Evolutionary conservation across 1,284 basidiomycete genomes (phyloP), one percentile per base, ranked within the genome.

Genomic region (Spongispora temasekensis): DNA sequence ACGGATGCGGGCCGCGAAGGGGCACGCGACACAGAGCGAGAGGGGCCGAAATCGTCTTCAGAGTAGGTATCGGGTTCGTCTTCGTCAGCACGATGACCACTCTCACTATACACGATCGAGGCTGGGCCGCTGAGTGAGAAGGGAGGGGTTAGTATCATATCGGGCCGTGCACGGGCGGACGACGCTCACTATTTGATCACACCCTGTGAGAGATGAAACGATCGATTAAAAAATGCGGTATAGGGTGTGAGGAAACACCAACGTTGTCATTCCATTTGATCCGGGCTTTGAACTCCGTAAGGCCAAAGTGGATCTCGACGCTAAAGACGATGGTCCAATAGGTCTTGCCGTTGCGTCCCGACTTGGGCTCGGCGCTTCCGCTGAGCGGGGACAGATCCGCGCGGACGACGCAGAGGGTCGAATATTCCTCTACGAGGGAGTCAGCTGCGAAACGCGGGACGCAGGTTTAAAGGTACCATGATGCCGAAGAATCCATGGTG

Each of bases 301-400:
- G 69, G 42, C 90, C 90, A 63, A 91, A 91, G 69, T 91, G 88
- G 59, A 92, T 91, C 70, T 91, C 90, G 35, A 92, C 86, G 35
- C 87, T 88, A 72, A 91, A 91, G 23, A 91, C 85, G 61, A 91
- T 90, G 23, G 88, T 90, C 88, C 88, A 91, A 65, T 90, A 91
- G 15, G 79, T 85, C 75, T 85, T 88, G 54, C 87, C 87, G 52
- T 81, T 82, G 64, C 75, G 82, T 2, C 88, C 85, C 8, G 75
- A 71, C 70, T 90, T 90, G 2, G 89, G 76, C 65, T 86, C 82
- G 2, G 89, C 89, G 64, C 85, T 90, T 31, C 85, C 81, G 44
- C 81, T 85, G 53, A 91, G 75, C 12, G 86, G 85, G 1, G 88
- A 91, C 60, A 91, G 69, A 68, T 91, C 89, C 15, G 89, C 89